Conservation (phyloP, 768 basidiomycete genomes). For the Astraeus odoratus region DNA sequence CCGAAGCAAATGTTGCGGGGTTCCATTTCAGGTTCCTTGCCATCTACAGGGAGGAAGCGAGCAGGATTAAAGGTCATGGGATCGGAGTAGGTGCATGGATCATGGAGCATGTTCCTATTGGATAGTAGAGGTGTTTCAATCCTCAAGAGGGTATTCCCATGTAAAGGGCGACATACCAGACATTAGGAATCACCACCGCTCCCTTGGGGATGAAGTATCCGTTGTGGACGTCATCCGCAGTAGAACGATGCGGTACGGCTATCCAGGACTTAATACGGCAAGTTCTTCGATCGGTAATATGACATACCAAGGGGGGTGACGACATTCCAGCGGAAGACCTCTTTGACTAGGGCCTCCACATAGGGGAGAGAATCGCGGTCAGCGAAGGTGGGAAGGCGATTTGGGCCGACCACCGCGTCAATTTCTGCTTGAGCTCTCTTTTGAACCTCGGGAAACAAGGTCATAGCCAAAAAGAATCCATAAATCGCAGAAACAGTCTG, state of each 20-base stretch:
- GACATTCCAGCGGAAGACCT: conserved; percentile 42
- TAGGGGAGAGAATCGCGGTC: conserved; percentile 57
- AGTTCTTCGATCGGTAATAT: conserved; percentile 40
- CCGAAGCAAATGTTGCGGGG: conserved; percentile 61
- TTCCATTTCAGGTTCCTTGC: conserved; percentile 41
- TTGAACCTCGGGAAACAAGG: conserved; percentile 47
- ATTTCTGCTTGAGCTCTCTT: conserved; percentile 59
- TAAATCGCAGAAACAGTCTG: conserved; percentile 59
- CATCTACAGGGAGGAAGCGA: conserved; percentile 40
- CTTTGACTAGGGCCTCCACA: conserved; percentile 52
- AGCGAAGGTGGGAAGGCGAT: conserved; percentile 52
- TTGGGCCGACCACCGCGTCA: conserved; percentile 50
- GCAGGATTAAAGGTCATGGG: conserved; percentile 55
- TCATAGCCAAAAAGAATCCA: conserved; percentile 56
- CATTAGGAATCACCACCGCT: conserved; percentile 18
- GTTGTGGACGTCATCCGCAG: conserved; percentile 55
- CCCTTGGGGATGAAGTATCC: conserved; percentile 56
- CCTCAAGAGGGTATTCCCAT: not conserved
- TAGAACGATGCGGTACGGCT: conserved; percentile 42
- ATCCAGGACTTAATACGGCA: not conserved
- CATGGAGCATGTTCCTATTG: conserved; percentile 26
- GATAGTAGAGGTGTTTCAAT: not conserved
- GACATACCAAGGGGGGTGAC: conserved; percentile 33
- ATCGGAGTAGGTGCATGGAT: conserved; percentile 37
- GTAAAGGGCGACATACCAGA: conserved; percentile 14